These are phyloP conservation scores for Rubia occidens DNA, from an alignment of 305 asterid genomes.

Conservation along the genomic window DNA sequence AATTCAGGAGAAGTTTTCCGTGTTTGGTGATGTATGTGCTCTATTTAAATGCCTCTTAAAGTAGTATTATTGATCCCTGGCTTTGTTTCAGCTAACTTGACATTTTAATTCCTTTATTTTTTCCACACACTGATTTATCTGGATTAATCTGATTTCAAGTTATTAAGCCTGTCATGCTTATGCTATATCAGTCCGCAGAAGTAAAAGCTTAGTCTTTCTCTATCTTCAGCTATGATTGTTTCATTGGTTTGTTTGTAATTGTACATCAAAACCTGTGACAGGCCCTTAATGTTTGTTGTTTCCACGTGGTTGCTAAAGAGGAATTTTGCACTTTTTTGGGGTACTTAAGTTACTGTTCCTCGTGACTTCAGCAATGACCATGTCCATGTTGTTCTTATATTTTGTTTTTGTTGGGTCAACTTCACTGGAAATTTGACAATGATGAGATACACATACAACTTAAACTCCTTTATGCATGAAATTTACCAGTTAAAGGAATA, in stretches of 20 bases:
- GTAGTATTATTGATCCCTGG: constrained; percentile 21
- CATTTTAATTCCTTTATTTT: not conserved
- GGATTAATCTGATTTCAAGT: not conserved
- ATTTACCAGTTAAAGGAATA: not conserved
- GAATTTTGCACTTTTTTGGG: not conserved
- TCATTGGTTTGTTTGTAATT: not conserved
- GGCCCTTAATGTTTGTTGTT: not conserved
- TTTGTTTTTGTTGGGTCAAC: not conserved
- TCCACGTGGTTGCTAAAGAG: not conserved
- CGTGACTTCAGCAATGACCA: not conserved
- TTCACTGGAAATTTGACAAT: not conserved
- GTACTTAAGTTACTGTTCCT: not conserved
- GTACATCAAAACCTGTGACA: not conserved
- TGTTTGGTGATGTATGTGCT: constrained; percentile 76
- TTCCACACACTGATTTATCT: not conserved
- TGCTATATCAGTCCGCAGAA: not conserved
- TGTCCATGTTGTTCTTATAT: not conserved
- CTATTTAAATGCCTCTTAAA: constrained; percentile 9
- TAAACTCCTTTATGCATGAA: not conserved
- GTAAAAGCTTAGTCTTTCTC: not conserved
- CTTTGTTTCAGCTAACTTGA: constrained; percentile 14
- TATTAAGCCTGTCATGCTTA: not conserved
- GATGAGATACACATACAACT: not conserved
- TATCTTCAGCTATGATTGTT: not conserved
- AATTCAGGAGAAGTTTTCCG: constrained; percentile 91